Base-by-base conservation (phyloP, 2,329 filamentous ascomycete genomes). In the Diaporthe sp. region DNA sequence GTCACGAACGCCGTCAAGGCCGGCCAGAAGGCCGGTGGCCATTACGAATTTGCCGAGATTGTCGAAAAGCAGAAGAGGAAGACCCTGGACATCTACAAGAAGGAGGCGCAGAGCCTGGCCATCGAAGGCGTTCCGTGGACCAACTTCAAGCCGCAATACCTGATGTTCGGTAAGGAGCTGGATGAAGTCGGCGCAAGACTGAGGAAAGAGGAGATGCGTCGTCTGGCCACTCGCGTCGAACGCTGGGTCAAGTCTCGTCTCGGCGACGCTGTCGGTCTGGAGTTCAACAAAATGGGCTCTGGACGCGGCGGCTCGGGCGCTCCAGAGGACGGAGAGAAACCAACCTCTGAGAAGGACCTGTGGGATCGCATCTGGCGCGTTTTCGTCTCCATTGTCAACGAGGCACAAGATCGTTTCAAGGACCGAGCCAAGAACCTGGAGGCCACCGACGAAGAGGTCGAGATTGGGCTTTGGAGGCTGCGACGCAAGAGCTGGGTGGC, bases 331-430 rank as follows among this genome's bases (percentile, higher is more conserved):
- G 94, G 93, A 2, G 93, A 95, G 75, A 95, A 93, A 84, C 92
- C 93, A 2, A 81, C 88, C 0, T 86, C 90, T 0, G 96, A 98
- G 84, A 95, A 94, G 82, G 94, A 95, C 73, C 92, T 99, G 22
- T 99, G 97, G 97, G 97, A 99, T 82, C 92, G 96, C 53, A 94
- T 99, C 81, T 99, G 97, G 97, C 91, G 85, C 44, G 91, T 95
- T 49, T 99, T 99, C 81, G 92, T 91, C 9, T 90, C 92, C 17
- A 94, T 96, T 12, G 95, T 98, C 25, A 89, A 91, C 72, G 95
- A 98, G 81, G 96, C 97, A 15, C 95, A 98, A 83, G 89, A 88
- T 39, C 91, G 95, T 73, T 98, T 98, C 84, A 91, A 93, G 0
- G 95, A 97, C 78, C 92, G 96, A 75, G 96, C 97, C 73, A 94